These are phyloP conservation scores for rapeseed (Brassica napus) DNA, from an alignment of 345 rosid species.

Conservation along the genomic window DNA sequence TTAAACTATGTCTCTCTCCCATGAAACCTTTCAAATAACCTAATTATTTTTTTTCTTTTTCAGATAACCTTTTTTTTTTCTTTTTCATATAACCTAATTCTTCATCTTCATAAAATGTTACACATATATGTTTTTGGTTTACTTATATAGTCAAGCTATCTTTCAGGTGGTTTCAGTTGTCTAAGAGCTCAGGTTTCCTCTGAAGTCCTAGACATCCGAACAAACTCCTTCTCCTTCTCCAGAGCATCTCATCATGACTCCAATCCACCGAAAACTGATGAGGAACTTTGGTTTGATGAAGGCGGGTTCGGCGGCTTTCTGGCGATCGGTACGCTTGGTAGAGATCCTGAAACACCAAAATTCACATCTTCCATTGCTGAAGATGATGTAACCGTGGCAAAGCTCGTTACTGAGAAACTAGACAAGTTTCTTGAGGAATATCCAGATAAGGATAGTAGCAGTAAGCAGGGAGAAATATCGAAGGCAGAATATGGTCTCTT, in stretches of 20 bases:
- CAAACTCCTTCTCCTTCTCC: conserved; percentile 36
- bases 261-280: neutral
- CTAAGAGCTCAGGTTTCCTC: conserved; percentile 12
- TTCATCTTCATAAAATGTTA: neutral
- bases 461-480: neutral
- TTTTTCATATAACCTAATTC: neutral
- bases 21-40: neutral
- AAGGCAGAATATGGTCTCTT: conserved; percentile 13
- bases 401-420: conserved; percentile 32
- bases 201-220: conserved; percentile 36
- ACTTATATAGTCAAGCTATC: neutral
- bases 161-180: conserved; percentile 24
- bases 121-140: neutral
- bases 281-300: conserved; percentile 24
- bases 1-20: no score
- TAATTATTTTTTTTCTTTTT: neutral
- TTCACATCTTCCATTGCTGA: conserved; percentile 8
- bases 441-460: neutral
- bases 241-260: conserved; percentile 9
- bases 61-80: neutral
- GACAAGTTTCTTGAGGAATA: conserved; percentile 28
- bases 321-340: conserved; percentile 26
- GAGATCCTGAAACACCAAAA: conserved; percentile 39
- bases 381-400: conserved; percentile 18
- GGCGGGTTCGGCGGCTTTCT: conserved; percentile 34